Base-by-base conservation (phyloP, 2,329 filamentous ascomycete species). In the Alternaria gaisen region DNA sequence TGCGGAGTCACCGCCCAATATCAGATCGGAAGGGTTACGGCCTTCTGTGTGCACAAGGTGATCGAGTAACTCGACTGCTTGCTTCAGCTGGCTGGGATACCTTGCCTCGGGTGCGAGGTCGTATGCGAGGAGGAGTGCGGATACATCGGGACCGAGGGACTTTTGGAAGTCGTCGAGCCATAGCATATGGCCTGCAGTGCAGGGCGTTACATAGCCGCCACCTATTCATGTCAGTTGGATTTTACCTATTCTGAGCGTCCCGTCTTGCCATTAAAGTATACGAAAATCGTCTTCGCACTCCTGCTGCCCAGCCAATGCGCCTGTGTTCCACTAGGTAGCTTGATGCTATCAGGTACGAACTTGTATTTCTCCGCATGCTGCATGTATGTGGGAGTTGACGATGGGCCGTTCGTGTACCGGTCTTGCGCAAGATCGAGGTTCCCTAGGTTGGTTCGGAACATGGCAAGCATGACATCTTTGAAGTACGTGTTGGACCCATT, bases 41-140 rank as follows among this genome's bases (percentile, higher is more conserved):
- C 72, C 70, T 46, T 78, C 69, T 2, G 66, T 73, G 16, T 80
- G 69, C 2, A 83, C 53, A 16, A 85, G 74, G 66, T 83, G 77
- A 7, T 77, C 69, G n/a, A 86, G 67, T 10, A 80, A 72, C 32
- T 80, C 75, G 20, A 80, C 75, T 12, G 80, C 83, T 73, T 86
- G 81, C 60, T 77, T 72, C 8, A 86, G 74, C 64, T 85, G 83
- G 7, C 77, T 75, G 1, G 84, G 84, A 67, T 85, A 86, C 41
- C 72, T 70, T 16, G 66, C 68, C 38, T 81, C 74, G 4, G 83
- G 83, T 0, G 86, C 82, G n/a, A 89, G 81, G 26, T 84, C 84
- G 74, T 90, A 90, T 40, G 83, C 83, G n/a, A 88, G 79, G 24
- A 86, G 74, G 50, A 88, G 81, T 48, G 84, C 74, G 18, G 84